These are phyloP conservation scores for Arthroderma sp. DNA, from an alignment of 2,329 filamentous ascomycete species.

Conservation along the genomic window DNA sequence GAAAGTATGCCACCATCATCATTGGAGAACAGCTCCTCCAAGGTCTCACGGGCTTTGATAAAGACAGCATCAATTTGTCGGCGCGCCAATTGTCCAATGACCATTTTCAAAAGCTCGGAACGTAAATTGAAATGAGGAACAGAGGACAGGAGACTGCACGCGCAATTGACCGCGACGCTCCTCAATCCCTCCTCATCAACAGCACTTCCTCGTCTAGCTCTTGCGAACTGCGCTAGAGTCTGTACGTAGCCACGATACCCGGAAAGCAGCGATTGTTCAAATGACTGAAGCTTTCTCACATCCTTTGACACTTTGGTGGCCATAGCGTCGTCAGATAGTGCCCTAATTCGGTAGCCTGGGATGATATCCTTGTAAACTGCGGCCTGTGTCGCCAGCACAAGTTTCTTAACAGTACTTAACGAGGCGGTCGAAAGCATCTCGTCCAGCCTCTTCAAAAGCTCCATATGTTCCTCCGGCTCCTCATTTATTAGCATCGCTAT, in stretches of 20 bases:
- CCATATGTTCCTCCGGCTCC: constrained; percentile 79
- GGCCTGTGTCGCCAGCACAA: constrained; percentile 74
- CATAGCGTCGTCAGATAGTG: constrained; percentile 59
- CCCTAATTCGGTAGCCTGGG: constrained; percentile 87
- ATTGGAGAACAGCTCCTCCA: constrained; percentile 69
- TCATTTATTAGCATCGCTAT: constrained; percentile 74
- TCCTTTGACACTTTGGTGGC: constrained; percentile 82
- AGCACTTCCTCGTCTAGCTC: constrained; percentile 34
- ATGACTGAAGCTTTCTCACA: constrained; percentile 65
- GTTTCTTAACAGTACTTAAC: constrained; percentile 63
- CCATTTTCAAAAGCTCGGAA: constrained; percentile 69
- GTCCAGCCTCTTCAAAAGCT: constrained; percentile 63
- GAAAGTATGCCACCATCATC: constrained; percentile 86
- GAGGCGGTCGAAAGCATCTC: constrained; percentile 55
- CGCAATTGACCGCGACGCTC: constrained; percentile 70
- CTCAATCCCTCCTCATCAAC: constrained; percentile 38
- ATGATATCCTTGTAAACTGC: constrained; percentile 93
- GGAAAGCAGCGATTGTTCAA: constrained; percentile 74
- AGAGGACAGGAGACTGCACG: constrained; percentile 62
- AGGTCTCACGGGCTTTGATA: constrained; percentile 58
- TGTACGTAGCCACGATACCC: constrained; percentile 79
- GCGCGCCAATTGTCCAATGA: constrained; percentile 69
- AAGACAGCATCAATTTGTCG: constrained; percentile 62
- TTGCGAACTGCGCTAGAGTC: constrained; percentile 55
- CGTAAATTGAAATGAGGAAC: constrained; percentile 98